These are phyloP conservation scores for Mycothermus thermophilus DNA, from an alignment of 495 filamentous ascomycete genomes.

Conservation along the genomic window DNA sequence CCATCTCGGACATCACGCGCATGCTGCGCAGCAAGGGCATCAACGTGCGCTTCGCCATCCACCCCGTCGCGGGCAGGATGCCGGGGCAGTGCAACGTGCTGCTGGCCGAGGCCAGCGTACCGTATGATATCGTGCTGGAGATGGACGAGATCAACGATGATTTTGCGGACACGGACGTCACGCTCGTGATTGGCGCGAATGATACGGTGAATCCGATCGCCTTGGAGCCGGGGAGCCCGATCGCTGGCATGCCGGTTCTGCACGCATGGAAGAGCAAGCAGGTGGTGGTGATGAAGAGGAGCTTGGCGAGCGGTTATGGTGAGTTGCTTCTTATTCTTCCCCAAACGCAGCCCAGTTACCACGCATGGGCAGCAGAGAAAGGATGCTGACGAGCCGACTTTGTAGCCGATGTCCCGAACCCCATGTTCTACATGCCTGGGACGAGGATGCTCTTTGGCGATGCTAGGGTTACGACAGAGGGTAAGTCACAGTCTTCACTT, in stretches of 20 bases:
- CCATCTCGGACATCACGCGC: slow-evolving; percentile 62
- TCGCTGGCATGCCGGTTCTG: slow-evolving; percentile 75
- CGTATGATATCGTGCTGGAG: slow-evolving; percentile 74
- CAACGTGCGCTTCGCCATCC: slow-evolving; percentile 74
- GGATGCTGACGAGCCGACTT: too few species aligned
- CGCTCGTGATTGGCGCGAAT: slow-evolving; percentile 73
- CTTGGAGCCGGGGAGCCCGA: slow-evolving; percentile 59
- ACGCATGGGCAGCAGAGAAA: too few species aligned
- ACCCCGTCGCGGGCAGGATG: slow-evolving; percentile 74
- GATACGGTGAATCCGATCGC: slow-evolving; percentile 80
- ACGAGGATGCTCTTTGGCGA: slow-evolving; percentile 80
- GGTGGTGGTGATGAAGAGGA: slow-evolving; percentile 74
- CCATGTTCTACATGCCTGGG: slow-evolving; percentile 75
- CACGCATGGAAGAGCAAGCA: slow-evolving; percentile 86
- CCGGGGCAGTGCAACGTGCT: slow-evolving; percentile 78
- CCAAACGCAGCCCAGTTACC: too few species aligned
- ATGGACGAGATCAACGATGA: slow-evolving; percentile 90
- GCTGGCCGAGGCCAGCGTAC: slow-evolving; percentile 66
- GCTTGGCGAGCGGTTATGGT: slow-evolving; percentile 72
- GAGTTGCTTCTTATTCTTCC: slow-evolving; percentile 12
- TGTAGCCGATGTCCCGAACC: slow-evolving; percentile 66
- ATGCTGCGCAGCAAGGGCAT: slow-evolving; percentile 54
- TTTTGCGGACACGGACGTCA: slow-evolving; percentile 68
- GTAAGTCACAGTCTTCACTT: slow-evolving; percentile 21
- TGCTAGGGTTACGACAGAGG: slow-evolving; percentile 66